Evolutionary conservation across 2,329 filamentous ascomycete genomes (phyloP).

Genomic region (Aspergillus awamori): DNA sequence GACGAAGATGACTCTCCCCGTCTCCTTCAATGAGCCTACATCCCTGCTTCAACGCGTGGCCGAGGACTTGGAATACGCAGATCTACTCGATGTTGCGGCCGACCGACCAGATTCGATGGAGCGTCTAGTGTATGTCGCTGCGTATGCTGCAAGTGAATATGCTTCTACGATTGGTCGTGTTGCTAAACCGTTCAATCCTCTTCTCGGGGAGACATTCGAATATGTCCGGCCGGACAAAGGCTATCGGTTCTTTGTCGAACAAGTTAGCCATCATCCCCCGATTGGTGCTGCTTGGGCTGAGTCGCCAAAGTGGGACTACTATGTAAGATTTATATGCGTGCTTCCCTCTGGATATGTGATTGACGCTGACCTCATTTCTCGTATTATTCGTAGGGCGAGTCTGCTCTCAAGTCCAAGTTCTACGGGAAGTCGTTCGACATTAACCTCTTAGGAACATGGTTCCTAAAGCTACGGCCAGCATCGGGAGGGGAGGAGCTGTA

Average conservation of each 20-base stretch:
- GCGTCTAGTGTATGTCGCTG: conserved; percentile 89
- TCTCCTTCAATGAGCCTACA: conserved; percentile 98
- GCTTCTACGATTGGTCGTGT: conserved; percentile 95
- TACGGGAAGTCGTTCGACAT: conserved; percentile 98
- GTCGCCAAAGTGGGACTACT: conserved; percentile 93
- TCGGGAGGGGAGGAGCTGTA: conserved; percentile 82
- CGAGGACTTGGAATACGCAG: conserved; percentile 97
- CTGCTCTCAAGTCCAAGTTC: conserved; percentile 92
- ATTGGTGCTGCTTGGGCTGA: conserved; percentile 93
- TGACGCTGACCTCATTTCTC: neutral
- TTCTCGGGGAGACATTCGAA: conserved; percentile 95
- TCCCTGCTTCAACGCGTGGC: conserved; percentile 91
- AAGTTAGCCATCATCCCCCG: conserved; percentile 96
- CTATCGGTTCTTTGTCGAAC: conserved; percentile 97
- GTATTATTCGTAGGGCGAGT: conserved; percentile 72
- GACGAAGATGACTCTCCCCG: conserved; percentile 98
- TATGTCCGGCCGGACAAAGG: conserved; percentile 95
- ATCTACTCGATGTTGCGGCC: conserved; percentile 85
- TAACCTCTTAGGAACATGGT: conserved; percentile 96
- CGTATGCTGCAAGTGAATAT: conserved; percentile 95
- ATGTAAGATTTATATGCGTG: conserved; percentile 44
- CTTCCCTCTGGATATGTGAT: neutral
- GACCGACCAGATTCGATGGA: conserved; percentile 86
- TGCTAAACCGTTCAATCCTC: conserved; percentile 96
- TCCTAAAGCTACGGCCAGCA: conserved; percentile 77